Conservation (phyloP, 2,329 filamentous ascomycete genomes). For the Fusarium begoniae region DNA sequence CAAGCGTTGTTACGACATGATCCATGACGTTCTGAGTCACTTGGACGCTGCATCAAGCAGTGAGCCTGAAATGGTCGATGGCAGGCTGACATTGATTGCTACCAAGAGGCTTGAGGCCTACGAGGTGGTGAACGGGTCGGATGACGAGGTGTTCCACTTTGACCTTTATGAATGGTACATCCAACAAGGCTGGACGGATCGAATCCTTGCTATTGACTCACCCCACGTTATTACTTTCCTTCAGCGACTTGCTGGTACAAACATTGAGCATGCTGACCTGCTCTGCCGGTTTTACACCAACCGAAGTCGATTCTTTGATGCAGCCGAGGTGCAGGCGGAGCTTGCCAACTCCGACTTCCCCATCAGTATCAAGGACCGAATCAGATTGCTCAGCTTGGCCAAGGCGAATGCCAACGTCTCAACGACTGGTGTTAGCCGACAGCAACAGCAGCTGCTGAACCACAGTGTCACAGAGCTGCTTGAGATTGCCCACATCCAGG, state of each 20-base stretch:
- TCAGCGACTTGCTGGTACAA: conserved; percentile 75
- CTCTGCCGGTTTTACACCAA: conserved; percentile 94
- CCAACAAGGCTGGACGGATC: conserved; percentile 81
- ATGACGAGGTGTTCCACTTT: conserved; percentile 94
- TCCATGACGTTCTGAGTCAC: conserved; percentile 81
- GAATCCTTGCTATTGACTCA: conserved; percentile 85
- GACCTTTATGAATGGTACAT: conserved; percentile 99
- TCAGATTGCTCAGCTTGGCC: conserved; percentile 88
- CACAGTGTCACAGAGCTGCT: conserved; percentile 87
- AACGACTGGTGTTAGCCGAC: conserved; percentile 78
- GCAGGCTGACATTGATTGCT: conserved; percentile 76
- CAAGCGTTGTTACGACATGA: conserved; percentile 83
- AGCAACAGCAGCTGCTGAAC: conserved; percentile 84
- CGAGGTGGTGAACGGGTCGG: conserved; percentile 84
- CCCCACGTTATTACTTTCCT: conserved; percentile 89
- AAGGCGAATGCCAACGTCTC: conserved; percentile 91
- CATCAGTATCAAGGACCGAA: conserved; percentile 83
- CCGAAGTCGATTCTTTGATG: conserved; percentile 83
- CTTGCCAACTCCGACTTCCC: conserved; percentile 85
- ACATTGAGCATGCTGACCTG: conserved; percentile 84
- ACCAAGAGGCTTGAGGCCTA: conserved; percentile 90
- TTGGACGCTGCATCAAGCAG: conserved; percentile 76
- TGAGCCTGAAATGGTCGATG: conserved; percentile 80
- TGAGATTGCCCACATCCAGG: conserved; percentile 94
- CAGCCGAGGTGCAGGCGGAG: conserved; percentile 84